Percentiles rank a stretch among this genome's conserved stretches.
These are phyloP conservation scores for Fusarium mundagurra DNA, from an alignment of 2,329 filamentous ascomycete genomes.

Conservation along the genomic window DNA sequence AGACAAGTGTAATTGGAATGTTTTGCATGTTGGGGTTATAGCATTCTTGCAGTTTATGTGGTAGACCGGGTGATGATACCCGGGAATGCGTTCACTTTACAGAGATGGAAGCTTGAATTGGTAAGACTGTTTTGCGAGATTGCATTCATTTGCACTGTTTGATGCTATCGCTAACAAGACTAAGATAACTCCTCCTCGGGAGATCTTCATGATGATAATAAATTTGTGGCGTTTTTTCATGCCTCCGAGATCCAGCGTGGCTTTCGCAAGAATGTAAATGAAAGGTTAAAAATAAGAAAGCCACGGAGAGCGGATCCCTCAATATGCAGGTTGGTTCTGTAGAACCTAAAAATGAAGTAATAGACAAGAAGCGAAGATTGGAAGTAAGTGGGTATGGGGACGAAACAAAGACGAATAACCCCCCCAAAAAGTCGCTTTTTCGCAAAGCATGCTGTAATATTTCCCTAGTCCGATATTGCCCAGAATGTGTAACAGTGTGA, in stretches of 20 bases:
- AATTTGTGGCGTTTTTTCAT: conserved; percentile 14
- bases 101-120: neutral
- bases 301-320: conserved; percentile 13
- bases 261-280: conserved; percentile 32
- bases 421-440: conserved; percentile 15
- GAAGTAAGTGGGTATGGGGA: conserved; percentile 21
- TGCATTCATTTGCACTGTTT: conserved; percentile 20
- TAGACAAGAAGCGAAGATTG: conserved; percentile 17
- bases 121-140: conserved; percentile 6
- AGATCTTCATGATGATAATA: conserved; percentile 23
- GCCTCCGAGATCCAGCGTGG: conserved; percentile 20
- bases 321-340: conserved; percentile 19
- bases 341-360: conserved; percentile 5
- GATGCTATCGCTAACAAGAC: conserved; percentile 23
- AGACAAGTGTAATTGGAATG: neutral
- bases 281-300: conserved; percentile 17
- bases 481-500: neutral
- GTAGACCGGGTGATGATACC: conserved; percentile 12
- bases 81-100: conserved; percentile 3
- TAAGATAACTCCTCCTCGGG: conserved; percentile 8
- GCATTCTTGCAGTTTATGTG: conserved; percentile 5
- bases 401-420: neutral
- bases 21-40: conserved; percentile 18
- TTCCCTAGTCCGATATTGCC: neutral
- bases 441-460: conserved; percentile 5